Evolutionary conservation across 441 rosid species (phyloP).

Genomic region (Gossypium lobatum): DNA sequence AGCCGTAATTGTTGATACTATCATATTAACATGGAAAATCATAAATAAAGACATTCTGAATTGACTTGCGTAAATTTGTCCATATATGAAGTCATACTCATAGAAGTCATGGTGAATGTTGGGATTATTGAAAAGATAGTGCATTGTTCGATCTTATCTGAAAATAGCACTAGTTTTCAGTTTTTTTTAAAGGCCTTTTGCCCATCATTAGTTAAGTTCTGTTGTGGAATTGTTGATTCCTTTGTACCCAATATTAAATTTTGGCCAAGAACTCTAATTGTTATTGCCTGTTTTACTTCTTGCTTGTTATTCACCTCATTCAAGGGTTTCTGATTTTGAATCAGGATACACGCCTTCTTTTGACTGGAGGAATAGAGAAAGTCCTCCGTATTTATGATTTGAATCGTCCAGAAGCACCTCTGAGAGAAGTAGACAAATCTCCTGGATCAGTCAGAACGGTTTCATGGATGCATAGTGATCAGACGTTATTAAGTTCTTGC

Average conservation of each 20-base stretch:
- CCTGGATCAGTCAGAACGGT: slow-evolving; percentile 84
- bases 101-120: neutral
- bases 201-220: too few species aligned
- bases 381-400: slow-evolving; percentile 73
- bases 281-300: neutral
- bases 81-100: neutral
- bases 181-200: too few species aligned
- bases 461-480: slow-evolving; percentile 93
- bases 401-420: slow-evolving; percentile 78
- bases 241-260: neutral
- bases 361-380: slow-evolving; percentile 95
- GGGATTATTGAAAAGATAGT: neutral
- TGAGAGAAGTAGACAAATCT: slow-evolving; percentile 74
- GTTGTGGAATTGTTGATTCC: too few species aligned
- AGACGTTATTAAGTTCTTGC: slow-evolving; percentile 85
- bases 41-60: neutral
- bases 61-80: neutral
- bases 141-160: too few species aligned
- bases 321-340: neutral
- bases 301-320: neutral
- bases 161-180: too few species aligned
- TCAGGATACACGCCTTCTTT: slow-evolving; percentile 77
- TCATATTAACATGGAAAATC: neutral
- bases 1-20: neutral
- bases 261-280: neutral